Evolutionary conservation across 225 moss, liverwort and hornwort species (phyloP), one percentile per base, ranked within the genome.

Genomic region (Asterella californica): DNA sequence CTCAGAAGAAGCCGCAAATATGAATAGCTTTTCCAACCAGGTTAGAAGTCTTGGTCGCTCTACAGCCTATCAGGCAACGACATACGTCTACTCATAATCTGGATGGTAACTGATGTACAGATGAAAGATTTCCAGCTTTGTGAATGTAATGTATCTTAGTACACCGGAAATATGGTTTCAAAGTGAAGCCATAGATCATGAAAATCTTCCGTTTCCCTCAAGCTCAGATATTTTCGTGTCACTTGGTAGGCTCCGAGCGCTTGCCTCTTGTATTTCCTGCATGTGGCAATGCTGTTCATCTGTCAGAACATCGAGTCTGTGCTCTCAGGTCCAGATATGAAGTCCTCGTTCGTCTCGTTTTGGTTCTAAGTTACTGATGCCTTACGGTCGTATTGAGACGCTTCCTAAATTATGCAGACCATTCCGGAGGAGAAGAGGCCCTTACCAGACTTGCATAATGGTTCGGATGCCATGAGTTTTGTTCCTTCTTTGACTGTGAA

Each of bases 1-100:
- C 30, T n/a, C 74, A 36, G 83, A 83, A 69, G 36, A 53, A 72
- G 32, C 74, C 49, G 30, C 49, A 9, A 80, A 45, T 68, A 57
- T 42, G 29, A 80, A 74, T 21, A 77, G 29, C 37, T 61, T 53
- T 62, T 24, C 82, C 64, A 69, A 49, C 72, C 82, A 80, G 80
- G 85, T 86, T 67, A 86, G 77, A 75, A n/a, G 14, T 75, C 25
- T 75, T 21, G 34, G 55, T 72, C 72, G n/a, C 72, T 48, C 6
- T 42, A 42, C 42, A 2, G 42, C 42, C 42, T 42, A 42, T 42
- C 4, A 42, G 42, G 4, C 42, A 42, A 3, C 7, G 42, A 42
- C 42, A 42, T 42, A 42, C 42, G 42, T 42, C 3, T 7, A 42
- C 4, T 42, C 42, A 42, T 42, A 42, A 42, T 7, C 42, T 42